Evolutionary conservation across 73 alveolate genomes (phyloP), one percentile per base, ranked within the genome.

Genomic region (Uronychia setigera): DNA sequence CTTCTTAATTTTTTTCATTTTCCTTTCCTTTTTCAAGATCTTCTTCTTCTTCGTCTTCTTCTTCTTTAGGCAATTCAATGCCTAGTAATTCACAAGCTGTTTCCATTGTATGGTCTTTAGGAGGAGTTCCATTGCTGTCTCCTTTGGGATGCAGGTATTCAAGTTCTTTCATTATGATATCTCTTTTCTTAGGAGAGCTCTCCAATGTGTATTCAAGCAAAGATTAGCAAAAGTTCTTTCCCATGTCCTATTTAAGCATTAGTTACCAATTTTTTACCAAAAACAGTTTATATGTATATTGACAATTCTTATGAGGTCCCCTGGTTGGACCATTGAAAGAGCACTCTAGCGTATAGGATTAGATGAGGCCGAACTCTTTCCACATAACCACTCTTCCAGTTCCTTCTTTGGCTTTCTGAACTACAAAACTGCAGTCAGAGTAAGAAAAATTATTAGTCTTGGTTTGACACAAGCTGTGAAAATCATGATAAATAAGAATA

Each of bases 371-470:
- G 77, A 82, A 82, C 34, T 82, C 89, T 82, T 79, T 59, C 89
- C 89, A 82, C 89, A 82, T 82, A 31, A 82, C 89, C 1, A 82
- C 89, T 67, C 89, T 59, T 67, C 81, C 89, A 1, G 89, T 82
- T 35, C 83, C 77, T 32, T 82, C 89, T 60, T 79, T 82, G 25
- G 89, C 35, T 57, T 85, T 85, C 31, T 85, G 81, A 0, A 85
- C 79, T 11, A 35, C 33, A 31, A 85, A 85, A 13, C 81, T 35
- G 91, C 91, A 85, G 28, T 81, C 91, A 26, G 58, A 78, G 32
- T 67, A 85, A 29, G 85, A 74, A 60, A 85, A 85, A 32, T 85
- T 1, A 9, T 85, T 1, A 31, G 75, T 58, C 31, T 81, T 35
- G 19, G 33, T 14, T 0, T 59, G 58, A 58, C 30, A 80, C 29